These are phyloP conservation scores for Choanephora cucurbitarum DNA, from an alignment of 371 early-diverging fungal species.

Conservation along the genomic window DNA sequence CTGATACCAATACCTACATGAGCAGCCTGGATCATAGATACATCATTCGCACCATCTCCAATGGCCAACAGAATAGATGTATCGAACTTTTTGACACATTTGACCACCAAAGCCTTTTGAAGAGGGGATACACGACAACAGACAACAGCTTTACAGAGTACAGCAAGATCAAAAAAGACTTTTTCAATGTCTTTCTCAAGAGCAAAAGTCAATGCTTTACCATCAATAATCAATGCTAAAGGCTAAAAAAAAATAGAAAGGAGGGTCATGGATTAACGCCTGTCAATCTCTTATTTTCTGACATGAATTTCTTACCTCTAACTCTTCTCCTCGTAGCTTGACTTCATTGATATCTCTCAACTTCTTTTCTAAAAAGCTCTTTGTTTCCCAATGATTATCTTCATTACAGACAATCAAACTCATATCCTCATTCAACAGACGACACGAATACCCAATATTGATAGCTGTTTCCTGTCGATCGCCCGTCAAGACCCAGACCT, in stretches of 20 bases:
- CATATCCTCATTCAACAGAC: slow-evolving; percentile 86
- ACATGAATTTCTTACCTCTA: slow-evolving; percentile 41
- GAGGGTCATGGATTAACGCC: neutral
- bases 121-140: slow-evolving; percentile 95
- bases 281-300: neutral
- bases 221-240: slow-evolving; percentile 74
- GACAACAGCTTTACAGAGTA: slow-evolving; percentile 81
- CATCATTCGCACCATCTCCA: slow-evolving; percentile 99
- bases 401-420: slow-evolving; percentile 82
- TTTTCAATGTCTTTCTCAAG: slow-evolving; percentile 72
- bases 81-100: slow-evolving; percentile 77
- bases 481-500: slow-evolving; percentile 96
- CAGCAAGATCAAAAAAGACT: slow-evolving; percentile 75
- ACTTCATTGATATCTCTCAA: slow-evolving; percentile 68
- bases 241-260: slow-evolving; percentile 37
- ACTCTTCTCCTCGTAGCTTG: slow-evolving; percentile 56
- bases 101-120: slow-evolving; percentile 94
- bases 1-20: slow-evolving; percentile 97
- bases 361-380: slow-evolving; percentile 75
- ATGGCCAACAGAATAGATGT: slow-evolving; percentile 85
- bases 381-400: slow-evolving; percentile 77
- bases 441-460: slow-evolving; percentile 91
- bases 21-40: slow-evolving; percentile 97
- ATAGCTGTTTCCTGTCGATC: slow-evolving; percentile 94
- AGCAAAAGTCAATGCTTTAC: slow-evolving; percentile 69